Base-by-base conservation (phyloP, 106 monocot genomes). In the Allium cepa region DNA sequence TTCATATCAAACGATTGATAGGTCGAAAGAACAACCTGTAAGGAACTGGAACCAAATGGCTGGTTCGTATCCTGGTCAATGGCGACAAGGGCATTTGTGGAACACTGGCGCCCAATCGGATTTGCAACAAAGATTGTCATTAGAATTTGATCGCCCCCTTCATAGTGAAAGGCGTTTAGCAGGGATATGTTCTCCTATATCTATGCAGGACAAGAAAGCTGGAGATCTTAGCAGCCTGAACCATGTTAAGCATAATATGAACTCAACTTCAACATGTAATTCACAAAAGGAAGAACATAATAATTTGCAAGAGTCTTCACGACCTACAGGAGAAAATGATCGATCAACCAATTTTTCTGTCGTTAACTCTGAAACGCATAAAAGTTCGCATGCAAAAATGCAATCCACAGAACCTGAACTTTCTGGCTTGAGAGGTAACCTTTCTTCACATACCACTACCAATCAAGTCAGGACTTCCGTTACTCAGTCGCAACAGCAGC, bases 81-180 rank as follows among this genome's bases (percentile, higher is more conserved):
- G 97, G 92, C 81, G 96, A 48, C 67, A 67, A 67, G 67, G 67
- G 52, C 81, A 78, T 69, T 77, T 86, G 68, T 96, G 96, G 96
- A 88, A 72, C 69, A 53, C 76, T 22, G 78, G 76, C 59, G 59
- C 77, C 8, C 95, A 88, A 73, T 84, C 96, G 49, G 92, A 99
- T 56, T 80, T 92, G 63, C 92, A 89, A 65, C 92, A 88, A 59
- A 81, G 97, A 8, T 66, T 99, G n/a, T 80, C 92, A 47, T 92
- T 77, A 81, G 97, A 99, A 80, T 92, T 92, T 78, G 97, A 92
- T 67, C 75, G 92, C 47, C 88, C 90, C 83, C 72, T 67, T 62
- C 65, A 58, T 63, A 53, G 59, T 55, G 91, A 88, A 49, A 88
- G 74, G 67, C 71, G 86, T 62, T 57, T 84, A 22, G 52, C 50